Evolutionary conservation across 441 rosid species (phyloP).

Genomic region (Erodium trifolium): DNA sequence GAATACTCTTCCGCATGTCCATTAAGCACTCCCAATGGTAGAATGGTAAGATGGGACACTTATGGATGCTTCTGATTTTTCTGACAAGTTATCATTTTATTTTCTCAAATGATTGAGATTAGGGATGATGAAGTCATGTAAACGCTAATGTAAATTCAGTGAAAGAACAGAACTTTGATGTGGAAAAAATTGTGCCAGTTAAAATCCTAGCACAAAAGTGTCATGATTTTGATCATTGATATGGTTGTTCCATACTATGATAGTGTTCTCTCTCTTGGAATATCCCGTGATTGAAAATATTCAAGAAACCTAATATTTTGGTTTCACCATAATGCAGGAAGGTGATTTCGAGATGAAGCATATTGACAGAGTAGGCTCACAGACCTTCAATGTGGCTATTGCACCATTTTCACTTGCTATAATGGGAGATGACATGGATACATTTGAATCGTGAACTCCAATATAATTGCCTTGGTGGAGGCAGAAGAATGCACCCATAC

Average conservation of each 20-base stretch:
- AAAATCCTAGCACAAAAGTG: not conserved
- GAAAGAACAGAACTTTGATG: not conserved
- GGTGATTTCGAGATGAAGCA: slow-evolving; percentile 79
- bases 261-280: no score
- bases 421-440: slow-evolving; percentile 41
- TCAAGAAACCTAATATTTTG: not conserved
- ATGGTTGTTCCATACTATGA: not conserved
- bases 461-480: slow-evolving; percentile 1
- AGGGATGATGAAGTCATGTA: not conserved
- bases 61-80: slow-evolving; percentile 7
- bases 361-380: slow-evolving; percentile 41
- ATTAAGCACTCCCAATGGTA: slow-evolving; percentile 47
- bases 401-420: slow-evolving; percentile 59
- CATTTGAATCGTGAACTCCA: slow-evolving; percentile 22
- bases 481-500: slow-evolving; percentile 1
- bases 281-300: not conserved
- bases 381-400: slow-evolving; percentile 48
- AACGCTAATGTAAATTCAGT: not conserved
- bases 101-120: not conserved
- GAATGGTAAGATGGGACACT: slow-evolving; percentile 45
- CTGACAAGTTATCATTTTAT: no score
- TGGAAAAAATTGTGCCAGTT: not conserved
- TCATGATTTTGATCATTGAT: not conserved
- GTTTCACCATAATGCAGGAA: slow-evolving; percentile 37
- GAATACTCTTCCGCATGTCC: slow-evolving; percentile 81